Evolutionary conservation across 2,329 filamentous ascomycete species (phyloP).

Genomic region (Calonectria leucothoes): DNA sequence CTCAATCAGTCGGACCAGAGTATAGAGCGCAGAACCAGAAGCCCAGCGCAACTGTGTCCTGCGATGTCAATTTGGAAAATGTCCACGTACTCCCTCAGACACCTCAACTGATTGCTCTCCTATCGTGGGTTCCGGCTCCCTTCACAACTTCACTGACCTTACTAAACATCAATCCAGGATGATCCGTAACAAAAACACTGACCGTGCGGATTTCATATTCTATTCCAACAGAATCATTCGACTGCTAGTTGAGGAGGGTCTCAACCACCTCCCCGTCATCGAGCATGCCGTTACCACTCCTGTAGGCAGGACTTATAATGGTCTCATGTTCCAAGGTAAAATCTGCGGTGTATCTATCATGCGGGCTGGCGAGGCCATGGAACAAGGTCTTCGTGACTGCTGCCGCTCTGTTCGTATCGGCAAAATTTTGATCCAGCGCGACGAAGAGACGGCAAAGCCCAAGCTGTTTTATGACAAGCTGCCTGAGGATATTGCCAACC

Average conservation of each 20-base stretch:
- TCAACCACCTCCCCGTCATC: constrained; percentile 95
- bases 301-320: constrained; percentile 87
- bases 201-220: constrained; percentile 97
- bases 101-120: constrained; percentile 93
- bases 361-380: constrained; percentile 98
- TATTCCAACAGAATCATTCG: constrained; percentile 99
- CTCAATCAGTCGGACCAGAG: constrained; percentile 80
- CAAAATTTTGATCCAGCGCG: constrained; percentile 97
- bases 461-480: constrained; percentile 98
- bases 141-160: constrained; percentile 15
- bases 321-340: constrained; percentile 96
- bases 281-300: constrained; percentile 92
- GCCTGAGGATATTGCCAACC: constrained; percentile 88
- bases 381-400: constrained; percentile 95
- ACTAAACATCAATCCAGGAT: constrained; percentile 70
- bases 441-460: constrained; percentile 92
- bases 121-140: constrained; percentile 79
- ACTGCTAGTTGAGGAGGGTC: constrained; percentile 93
- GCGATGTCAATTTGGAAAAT: constrained; percentile 82
- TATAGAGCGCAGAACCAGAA: constrained; percentile 83
- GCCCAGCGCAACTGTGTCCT: constrained; percentile 90
- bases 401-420: constrained; percentile 98
- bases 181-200: constrained; percentile 91
- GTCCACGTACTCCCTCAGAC: constrained; percentile 93
- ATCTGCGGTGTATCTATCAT: constrained; percentile 99